A percentile compares a stretch with the other conserved stretches of the same genome.
Conservation (phyloP, 495 filamentous ascomycete genomes). For the Amphirosellinia nigrospora region DNA sequence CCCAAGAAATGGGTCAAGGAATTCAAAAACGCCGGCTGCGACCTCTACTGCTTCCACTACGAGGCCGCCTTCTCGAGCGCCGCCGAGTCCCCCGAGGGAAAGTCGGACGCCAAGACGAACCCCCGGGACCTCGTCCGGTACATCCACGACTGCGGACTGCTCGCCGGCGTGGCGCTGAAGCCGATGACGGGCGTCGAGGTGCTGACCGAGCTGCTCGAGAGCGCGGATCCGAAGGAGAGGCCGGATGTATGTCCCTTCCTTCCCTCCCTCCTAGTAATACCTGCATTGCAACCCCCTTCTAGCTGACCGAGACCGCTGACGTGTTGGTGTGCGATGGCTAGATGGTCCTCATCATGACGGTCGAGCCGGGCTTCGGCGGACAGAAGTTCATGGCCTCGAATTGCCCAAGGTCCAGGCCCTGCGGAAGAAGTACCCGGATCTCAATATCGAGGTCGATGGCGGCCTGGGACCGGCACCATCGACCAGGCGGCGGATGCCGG, state of each 20-base stretch:
- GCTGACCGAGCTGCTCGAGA: slow-evolving; percentile 86
- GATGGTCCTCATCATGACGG: slow-evolving; percentile 99
- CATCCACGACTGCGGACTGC: slow-evolving; percentile 86
- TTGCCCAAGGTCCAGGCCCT: slow-evolving; percentile 90
- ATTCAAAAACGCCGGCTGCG: slow-evolving; percentile 91
- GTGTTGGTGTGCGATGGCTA: slow-evolving; percentile 40
- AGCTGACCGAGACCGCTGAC: not conserved
- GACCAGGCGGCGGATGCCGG: slow-evolving; percentile 94
- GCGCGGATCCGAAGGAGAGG: slow-evolving; percentile 68
- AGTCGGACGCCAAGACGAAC: slow-evolving; percentile 68
- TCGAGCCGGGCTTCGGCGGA: slow-evolving; percentile 95
- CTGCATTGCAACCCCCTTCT: too few species aligned
- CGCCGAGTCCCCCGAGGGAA: slow-evolving; percentile 75
- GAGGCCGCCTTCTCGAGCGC: slow-evolving; percentile 93
- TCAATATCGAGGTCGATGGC: slow-evolving; percentile 98
- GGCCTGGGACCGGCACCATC: slow-evolving; percentile 87
- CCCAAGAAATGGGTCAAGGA: slow-evolving; percentile 97
- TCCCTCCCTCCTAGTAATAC: too few species aligned
- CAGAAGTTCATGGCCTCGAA: slow-evolving; percentile 97
- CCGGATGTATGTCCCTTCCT: slow-evolving; percentile 97
- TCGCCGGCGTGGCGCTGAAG: slow-evolving; percentile 95
- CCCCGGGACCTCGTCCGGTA: slow-evolving; percentile 86
- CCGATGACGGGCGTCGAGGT: slow-evolving; percentile 89
- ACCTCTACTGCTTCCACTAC: slow-evolving; percentile 99
- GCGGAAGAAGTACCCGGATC: slow-evolving; percentile 80